Percentiles rank a stretch among this genome's conserved stretches.
Evolutionary conservation across 2,329 filamentous ascomycete species (phyloP).

Genomic region (Pyrenochaeta sp.): DNA sequence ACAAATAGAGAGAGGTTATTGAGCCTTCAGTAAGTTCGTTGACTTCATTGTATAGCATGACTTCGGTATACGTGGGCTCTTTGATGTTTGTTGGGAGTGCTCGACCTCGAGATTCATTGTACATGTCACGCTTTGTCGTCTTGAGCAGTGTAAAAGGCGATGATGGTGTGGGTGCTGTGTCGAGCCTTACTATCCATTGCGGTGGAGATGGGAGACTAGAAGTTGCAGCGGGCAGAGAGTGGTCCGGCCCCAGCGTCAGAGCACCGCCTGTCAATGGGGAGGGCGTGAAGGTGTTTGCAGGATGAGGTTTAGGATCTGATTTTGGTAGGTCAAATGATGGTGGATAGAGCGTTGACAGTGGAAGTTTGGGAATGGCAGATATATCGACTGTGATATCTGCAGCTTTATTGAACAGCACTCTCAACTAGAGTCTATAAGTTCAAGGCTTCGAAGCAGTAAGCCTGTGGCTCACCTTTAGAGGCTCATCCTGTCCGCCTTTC

Average conservation of each 20-base stretch:
- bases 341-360: conserved; percentile 67
- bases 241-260: conserved; percentile 40
- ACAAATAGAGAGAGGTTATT: conserved; percentile 83
- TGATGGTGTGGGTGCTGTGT: conserved; percentile 59
- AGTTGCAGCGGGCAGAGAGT: conserved; percentile 35
- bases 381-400: conserved; percentile 51
- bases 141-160: conserved; percentile 84
- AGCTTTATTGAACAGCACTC: conserved; percentile 60
- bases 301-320: conserved; percentile 24
- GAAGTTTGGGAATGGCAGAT: conserved; percentile 49
- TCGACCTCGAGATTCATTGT: conserved; percentile 73
- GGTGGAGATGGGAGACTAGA: conserved; percentile 24
- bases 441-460: neutral
- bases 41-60: conserved; percentile 74
- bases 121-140: conserved; percentile 77
- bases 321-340: conserved; percentile 60
- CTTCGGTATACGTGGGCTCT: conserved; percentile 64
- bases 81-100: conserved; percentile 58
- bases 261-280: conserved; percentile 49
- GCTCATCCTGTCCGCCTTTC: conserved; percentile 28
- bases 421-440: conserved; percentile 53
- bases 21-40: conserved; percentile 85
- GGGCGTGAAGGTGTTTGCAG: conserved; percentile 36
- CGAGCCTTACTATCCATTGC: conserved; percentile 62
- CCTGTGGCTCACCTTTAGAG: conserved; percentile 34